phyloP scores from a whole-genome alignment of 2,329 filamentous ascomycete species.

The Botrytis medusae region DNA sequence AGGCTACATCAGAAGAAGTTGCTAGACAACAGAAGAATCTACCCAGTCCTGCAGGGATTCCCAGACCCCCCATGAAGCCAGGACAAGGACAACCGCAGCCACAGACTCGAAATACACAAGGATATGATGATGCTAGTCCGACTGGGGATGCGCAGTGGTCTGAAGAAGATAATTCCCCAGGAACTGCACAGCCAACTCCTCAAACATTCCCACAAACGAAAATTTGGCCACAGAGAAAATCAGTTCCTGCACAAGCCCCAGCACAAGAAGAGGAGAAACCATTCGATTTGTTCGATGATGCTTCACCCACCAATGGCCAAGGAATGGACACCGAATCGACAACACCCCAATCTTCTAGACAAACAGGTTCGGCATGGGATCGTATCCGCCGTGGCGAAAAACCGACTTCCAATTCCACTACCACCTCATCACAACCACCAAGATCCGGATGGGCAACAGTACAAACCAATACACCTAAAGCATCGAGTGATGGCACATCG shows the following conservation, averaged over 20 bases:
- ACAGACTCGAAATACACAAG: slow-evolving; percentile 20
- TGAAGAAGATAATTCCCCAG: slow-evolving; percentile 24
- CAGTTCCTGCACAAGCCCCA: slow-evolving; percentile 7
- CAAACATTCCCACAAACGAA: slow-evolving; percentile 6
- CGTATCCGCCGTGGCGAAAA: slow-evolving; percentile 34
- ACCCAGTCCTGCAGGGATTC: slow-evolving; percentile 6
- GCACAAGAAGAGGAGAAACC: slow-evolving; percentile 25
- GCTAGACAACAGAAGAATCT: slow-evolving; percentile 13
- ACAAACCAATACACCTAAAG: slow-evolving; percentile 19
- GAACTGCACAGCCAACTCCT: background rate
- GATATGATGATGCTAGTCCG: slow-evolving; percentile 35
- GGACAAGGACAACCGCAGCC: slow-evolving; percentile 22
- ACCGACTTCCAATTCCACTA: slow-evolving; percentile 11
- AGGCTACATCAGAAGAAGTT: slow-evolving; percentile 19
- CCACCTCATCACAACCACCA: slow-evolving; percentile 15
- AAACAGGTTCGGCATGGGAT: slow-evolving; percentile 38
- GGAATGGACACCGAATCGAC: slow-evolving; percentile 25
- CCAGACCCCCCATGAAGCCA: slow-evolving; percentile 11
- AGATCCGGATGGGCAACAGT: slow-evolving; percentile 26
- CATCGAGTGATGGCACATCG: slow-evolving; percentile 23
- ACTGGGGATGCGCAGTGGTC: slow-evolving; percentile 28
- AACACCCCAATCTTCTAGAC: slow-evolving; percentile 4
- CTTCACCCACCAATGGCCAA: slow-evolving; percentile 35
- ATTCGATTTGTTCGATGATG: slow-evolving; percentile 36
- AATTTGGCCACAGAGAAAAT: background rate